A percentile compares a stretch with the other conserved stretches of the same genome.
These are phyloP conservation scores for Orychophragmus violaceus DNA, from an alignment of 345 rosid genomes.

Conservation along the genomic window DNA sequence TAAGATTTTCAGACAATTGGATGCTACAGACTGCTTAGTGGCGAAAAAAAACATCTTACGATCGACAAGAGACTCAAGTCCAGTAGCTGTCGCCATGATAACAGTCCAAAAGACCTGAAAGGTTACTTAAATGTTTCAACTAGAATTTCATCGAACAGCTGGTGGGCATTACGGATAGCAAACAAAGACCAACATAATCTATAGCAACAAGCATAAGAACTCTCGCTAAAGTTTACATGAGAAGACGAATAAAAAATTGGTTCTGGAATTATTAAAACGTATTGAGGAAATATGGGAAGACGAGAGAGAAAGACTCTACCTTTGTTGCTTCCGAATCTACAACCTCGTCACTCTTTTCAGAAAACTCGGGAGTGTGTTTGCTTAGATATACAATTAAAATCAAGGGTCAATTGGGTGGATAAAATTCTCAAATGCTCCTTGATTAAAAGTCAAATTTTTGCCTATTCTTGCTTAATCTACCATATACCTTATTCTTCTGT, in stretches of 20 bases:
- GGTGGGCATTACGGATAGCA: conserved; percentile 6
- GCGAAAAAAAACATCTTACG: conserved; percentile 31
- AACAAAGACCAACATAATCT: not conserved
- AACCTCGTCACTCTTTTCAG: not conserved
- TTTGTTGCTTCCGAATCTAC: not conserved
- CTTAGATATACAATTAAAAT: no score
- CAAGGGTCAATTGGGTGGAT: no score
- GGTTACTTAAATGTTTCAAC: not conserved
- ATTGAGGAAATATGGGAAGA: not conserved
- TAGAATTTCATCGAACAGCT: conserved; percentile 19
- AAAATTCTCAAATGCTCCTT: no score
- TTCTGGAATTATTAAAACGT: not conserved
- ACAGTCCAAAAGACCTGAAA: conserved; percentile 3
- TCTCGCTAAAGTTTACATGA: not conserved
- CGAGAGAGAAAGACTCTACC: conserved; percentile 5
- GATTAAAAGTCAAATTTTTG: no score
- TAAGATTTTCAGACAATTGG: not conserved
- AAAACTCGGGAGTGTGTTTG: not conserved
- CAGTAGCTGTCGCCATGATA: conserved; percentile 57
- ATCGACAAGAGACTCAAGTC: conserved; percentile 80
- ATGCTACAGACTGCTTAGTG: not conserved
- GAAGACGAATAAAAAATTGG: not conserved
- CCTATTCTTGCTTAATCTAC: no score
- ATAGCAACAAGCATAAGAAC: not conserved
- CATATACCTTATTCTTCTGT: no score